Evolutionary conservation across 1,139 yeast genomes (phyloP), one percentile per base, ranked within the genome.

Genomic region (Sugiyamaella paludigena): DNA sequence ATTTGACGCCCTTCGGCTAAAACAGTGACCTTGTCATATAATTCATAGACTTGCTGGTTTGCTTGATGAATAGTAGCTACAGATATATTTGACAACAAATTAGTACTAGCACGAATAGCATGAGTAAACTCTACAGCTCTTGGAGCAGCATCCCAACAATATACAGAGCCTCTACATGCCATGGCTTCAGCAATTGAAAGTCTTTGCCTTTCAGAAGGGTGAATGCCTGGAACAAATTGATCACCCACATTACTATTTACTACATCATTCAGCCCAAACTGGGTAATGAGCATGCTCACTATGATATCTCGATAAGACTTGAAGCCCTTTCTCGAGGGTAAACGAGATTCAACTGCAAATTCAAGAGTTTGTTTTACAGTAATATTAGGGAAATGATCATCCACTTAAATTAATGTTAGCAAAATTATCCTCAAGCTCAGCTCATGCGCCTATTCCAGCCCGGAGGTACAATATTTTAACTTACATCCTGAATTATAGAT

Each of bases 121-220:
- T 74, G 77, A 34, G 84, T 77, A 61, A 76, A 82, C 59, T 81
- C 86, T 53, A 82, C 71, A 62, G 87, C 87, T 67, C 85, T 75
- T 13, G 87, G 81, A 9, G 86, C 82, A 60, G 82, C 81, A 69
- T 82, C 87, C 84, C 86, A 83, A 61, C 82, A 78, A 59, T 80
- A 80, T 40, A 82, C 67, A 12, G 78, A 69, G 28, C 79, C 83
- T 47, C 77, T 70, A 65, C 78, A 74, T 12, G 82, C 79, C 59
- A 78, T 68, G 7, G 83, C 83, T 45, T 80, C 85, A 26, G 80
- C 83, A 52, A 79, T 70, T 2, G 83, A 76, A 30, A 79, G 82
- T 64, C 83, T 73, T 66, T 79, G 78, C 54, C 83, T 69, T 62
- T 79, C 81, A 64, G 83, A 83, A 58, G 83, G 83, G 47, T 81